Base-by-base conservation (phyloP, 2,329 filamentous ascomycete genomes). In the Fusarium abutilonis region DNA sequence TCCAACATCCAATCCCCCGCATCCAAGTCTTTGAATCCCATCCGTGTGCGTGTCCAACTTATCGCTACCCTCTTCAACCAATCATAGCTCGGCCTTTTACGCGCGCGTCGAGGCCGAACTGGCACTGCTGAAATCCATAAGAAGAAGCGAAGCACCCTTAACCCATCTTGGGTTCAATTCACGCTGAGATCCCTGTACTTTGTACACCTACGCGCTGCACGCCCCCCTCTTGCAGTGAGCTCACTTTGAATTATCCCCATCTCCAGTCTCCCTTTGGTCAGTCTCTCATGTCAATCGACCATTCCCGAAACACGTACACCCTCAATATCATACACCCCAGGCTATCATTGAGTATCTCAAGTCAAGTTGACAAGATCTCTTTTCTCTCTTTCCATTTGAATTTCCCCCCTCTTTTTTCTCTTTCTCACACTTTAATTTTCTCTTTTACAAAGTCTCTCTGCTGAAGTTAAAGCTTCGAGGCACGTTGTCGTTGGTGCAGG, bases 291-390 rank as follows among this genome's bases (percentile, higher is more conserved):
- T 59, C 46, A 61, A 56, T 64, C 32, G 34, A 32, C 52, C 60
- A 56, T 64, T 52, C 60, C 60, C 60, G 60, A 63, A 65, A 64
- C 62, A 57, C 42, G 35, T 17, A 64, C 56, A 26, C 61, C 61
- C 52, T 47, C 48, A 29, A 36, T 39, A 41, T 42, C 23, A 54
- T 36, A 60, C 56, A 36, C 56, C 42, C 55, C 54, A 23, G 35
- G 42, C 34, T 60, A 60, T 60, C 55, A 41, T 54, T 23, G 44
- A 40, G 39, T 39, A 41, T 43, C 42, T 34, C 31, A 34, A 14
- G 10, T 31, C 29, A 28, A 32, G 41, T 44, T 44, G 28, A 44
- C 28, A n/a, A 28, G 11, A 34, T 32, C 15, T 34, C 14, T 34
- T n/a, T n/a, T 21, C 38, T 15, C 23, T 31, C 28, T 26, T 43